Evolutionary conservation across 1,284 basidiomycete species (phyloP), one percentile per base, ranked within the genome.

Genomic region (Austroboletus novae-zelandiae): DNA sequence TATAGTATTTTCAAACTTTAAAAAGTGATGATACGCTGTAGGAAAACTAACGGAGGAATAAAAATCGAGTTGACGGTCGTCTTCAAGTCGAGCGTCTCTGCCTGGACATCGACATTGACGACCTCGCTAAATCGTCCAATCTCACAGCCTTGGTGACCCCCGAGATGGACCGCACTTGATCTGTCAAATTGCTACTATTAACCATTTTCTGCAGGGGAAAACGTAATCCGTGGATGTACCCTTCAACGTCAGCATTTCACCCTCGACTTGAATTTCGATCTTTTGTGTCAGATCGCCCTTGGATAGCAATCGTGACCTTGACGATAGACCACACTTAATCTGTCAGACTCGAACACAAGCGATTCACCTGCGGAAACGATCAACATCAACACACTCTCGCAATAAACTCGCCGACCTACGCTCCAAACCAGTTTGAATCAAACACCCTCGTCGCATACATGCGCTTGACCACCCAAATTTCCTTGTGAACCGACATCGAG

Each of bases 121-220:
- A 87, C 86, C 70, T 93, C 90, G 57, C 79, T 83, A 98, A 75
- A 64, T 98, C 93, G 48, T 97, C 97, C 54, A 88, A 78, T 1
- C 96, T 95, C 57, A 98, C 95, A 40, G 93, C 92, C 68, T 96
- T 98, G 30, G 97, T 99, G 42, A 99, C 96, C 63, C 92, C 86
- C 1, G 96, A 96, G 56, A 99, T 98, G 51, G 93, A 94, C 59
- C 94, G 88, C 58, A 98, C 96, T 81, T 99, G 96, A 61, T 95
- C 89, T 1, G 96, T 98, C 60, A 98, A 75, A 68, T 96, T 9
- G 8, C 25, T 27, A 27, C 25, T 97, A 45, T 83, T 83, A 0
- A 94, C 94, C 84, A 89, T 94, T 85, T 89, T 91, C 78, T 80
- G 57, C 25, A 32, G 44, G 42, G 43, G 4, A 27, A n/a, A 32